phyloP scores from a whole-genome alignment of 805 yeast species.

The Kodamaea lidongshanica region DNA sequence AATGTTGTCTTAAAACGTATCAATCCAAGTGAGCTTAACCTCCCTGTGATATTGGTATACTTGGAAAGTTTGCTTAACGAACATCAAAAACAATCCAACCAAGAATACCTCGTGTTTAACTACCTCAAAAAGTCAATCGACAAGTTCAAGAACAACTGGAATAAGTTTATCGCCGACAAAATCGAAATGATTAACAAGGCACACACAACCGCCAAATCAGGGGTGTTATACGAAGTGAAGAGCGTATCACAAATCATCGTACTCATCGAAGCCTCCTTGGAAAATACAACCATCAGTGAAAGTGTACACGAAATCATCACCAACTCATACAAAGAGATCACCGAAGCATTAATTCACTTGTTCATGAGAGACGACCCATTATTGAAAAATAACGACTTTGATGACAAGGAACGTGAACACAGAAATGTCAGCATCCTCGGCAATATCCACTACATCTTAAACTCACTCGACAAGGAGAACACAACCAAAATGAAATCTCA shows the following conservation, averaged over 20 bases:
- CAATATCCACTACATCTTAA: conserved; percentile 31
- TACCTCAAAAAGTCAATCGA: conserved; percentile 47
- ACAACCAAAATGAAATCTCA: conserved; percentile 18
- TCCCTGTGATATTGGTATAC: conserved; percentile 28
- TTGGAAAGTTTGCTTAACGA: conserved; percentile 24
- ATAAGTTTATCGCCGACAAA: conserved; percentile 51
- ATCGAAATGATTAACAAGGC: conserved; percentile 32
- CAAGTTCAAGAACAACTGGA: conserved; percentile 52
- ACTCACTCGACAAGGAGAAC: conserved; percentile 24
- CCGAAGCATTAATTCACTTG: conserved; percentile 29
- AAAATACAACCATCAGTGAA: conserved; percentile 13
- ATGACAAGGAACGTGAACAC: conserved; percentile 37
- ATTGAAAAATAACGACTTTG: conserved; percentile 37
- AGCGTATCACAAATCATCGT: conserved; percentile 29
- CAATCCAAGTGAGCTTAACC: conserved; percentile 30
- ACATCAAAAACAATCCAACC: conserved; percentile 45
- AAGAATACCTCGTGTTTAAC: conserved; percentile 53
- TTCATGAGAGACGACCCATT: conserved; percentile 39
- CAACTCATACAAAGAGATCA: conserved; percentile 27
- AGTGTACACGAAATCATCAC: conserved; percentile 20
- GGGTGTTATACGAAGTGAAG: conserved; percentile 28
- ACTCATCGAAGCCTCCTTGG: conserved; percentile 29
- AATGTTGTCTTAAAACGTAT: conserved; percentile 30
- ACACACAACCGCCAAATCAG: conserved; percentile 31
- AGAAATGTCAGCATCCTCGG: conserved; percentile 37